Evolutionary conservation across 2,329 filamentous ascomycete species (phyloP).

Genomic region (Penicillium sp.): DNA sequence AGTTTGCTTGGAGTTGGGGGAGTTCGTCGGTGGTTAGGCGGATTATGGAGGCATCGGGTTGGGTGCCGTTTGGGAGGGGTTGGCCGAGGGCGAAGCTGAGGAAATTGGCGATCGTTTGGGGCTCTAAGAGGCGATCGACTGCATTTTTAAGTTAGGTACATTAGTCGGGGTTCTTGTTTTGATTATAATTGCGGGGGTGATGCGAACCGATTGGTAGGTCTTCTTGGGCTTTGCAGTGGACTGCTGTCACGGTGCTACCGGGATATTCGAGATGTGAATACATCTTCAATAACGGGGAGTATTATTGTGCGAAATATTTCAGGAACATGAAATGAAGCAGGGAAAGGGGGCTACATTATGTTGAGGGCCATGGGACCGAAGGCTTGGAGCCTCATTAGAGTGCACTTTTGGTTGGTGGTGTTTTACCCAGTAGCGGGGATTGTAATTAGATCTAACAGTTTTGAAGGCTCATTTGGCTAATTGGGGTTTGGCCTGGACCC

Average conservation of each 20-base stretch:
- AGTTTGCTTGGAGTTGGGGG: neutral
- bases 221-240: conserved; percentile 8
- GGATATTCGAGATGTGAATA: neutral
- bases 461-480: neutral
- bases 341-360: neutral
- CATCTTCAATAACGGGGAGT: neutral
- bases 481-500: neutral
- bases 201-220: conserved; percentile 13
- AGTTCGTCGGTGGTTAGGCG: conserved; percentile 10
- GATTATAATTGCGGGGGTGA: neutral
- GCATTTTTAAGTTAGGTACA: neutral
- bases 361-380: neutral
- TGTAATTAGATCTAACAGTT: neutral
- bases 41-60: neutral
- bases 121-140: conserved; percentile 32
- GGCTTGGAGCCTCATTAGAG: neutral
- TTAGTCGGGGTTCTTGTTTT: neutral
- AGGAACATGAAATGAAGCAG: neutral
- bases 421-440: neutral
- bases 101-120: conserved; percentile 23
- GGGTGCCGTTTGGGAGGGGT: conserved; percentile 20
- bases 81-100: conserved; percentile 10
- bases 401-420: neutral
- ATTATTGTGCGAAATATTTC: neutral
- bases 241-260: neutral